Evolutionary conservation across 345 rosid genomes (phyloP).

Genomic region (Psidium friedrichsthalianum): DNA sequence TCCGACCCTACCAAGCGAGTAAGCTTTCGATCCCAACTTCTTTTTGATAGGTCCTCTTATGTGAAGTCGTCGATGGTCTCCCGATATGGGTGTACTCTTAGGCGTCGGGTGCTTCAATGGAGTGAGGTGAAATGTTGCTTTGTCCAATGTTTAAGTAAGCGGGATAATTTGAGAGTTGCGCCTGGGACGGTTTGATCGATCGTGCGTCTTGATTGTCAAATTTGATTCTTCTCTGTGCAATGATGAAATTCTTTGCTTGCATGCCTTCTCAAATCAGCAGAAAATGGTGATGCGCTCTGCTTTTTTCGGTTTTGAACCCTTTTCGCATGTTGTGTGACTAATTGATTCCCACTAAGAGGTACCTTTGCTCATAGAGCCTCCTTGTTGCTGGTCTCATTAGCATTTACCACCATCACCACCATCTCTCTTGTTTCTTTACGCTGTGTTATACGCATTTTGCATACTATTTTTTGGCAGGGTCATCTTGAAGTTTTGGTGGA

Average conservation of each 20-base stretch:
- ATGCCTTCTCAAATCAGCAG: background rate
- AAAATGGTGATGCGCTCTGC: background rate
- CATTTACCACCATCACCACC: background rate
- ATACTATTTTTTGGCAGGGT: background rate
- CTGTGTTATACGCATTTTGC: background rate
- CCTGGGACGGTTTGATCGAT: background rate
- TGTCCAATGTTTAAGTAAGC: background rate
- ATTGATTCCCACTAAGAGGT: background rate
- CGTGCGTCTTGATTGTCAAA: background rate
- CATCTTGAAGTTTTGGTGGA: background rate
- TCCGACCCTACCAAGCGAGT: conserved; percentile 60
- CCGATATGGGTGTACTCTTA: background rate
- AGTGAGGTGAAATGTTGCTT: background rate
- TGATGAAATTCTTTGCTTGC: background rate
- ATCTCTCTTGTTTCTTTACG: background rate
- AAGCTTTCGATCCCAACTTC: background rate
- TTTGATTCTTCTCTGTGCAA: background rate
- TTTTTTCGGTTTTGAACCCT: background rate
- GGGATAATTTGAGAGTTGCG: background rate
- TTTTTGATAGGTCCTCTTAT: background rate
- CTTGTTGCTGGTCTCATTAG: background rate
- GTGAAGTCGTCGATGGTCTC: background rate
- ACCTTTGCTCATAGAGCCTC: background rate
- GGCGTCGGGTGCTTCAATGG: background rate
- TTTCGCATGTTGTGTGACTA: background rate